Evolutionary conservation across 371 early-diverging fungal species (phyloP).

Genomic region (Mortierella polycephala): DNA sequence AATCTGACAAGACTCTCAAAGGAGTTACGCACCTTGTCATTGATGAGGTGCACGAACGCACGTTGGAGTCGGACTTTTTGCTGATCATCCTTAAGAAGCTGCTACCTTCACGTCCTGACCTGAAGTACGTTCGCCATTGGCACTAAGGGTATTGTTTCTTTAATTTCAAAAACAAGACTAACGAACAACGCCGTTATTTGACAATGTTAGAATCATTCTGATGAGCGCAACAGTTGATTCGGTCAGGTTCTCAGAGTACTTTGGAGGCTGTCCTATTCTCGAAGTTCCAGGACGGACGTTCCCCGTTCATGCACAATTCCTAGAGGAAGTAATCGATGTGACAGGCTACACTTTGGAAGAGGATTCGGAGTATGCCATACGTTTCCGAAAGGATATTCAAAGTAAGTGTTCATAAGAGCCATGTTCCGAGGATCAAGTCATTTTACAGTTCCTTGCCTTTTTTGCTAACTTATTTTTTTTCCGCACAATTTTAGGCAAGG

Average conservation of each 20-base stretch:
- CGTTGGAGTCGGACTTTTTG: slow-evolving; percentile 85
- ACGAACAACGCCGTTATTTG: not conserved
- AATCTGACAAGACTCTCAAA: slow-evolving; percentile 67
- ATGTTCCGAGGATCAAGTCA: not conserved
- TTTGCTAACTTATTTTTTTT: not conserved
- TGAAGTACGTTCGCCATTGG: slow-evolving; percentile 62
- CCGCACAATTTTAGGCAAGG: slow-evolving; percentile 44
- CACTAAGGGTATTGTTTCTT: not conserved
- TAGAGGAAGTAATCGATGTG: slow-evolving; percentile 79
- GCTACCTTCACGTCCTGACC: slow-evolving; percentile 61
- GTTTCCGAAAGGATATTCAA: slow-evolving; percentile 38
- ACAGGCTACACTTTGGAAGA: slow-evolving; percentile 69
- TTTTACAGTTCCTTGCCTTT: not conserved
- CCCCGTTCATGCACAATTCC: slow-evolving; percentile 77
- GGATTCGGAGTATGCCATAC: slow-evolving; percentile 67
- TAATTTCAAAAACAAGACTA: not conserved
- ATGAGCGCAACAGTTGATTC: slow-evolving; percentile 91
- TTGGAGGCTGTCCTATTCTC: slow-evolving; percentile 72
- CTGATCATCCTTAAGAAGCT: slow-evolving; percentile 71
- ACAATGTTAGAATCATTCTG: slow-evolving; percentile 62
- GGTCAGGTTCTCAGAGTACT: slow-evolving; percentile 73
- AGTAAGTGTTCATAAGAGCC: slow-evolving; percentile 22
- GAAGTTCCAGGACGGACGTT: slow-evolving; percentile 85
- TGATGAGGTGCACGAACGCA: slow-evolving; percentile 92
- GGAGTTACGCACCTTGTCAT: slow-evolving; percentile 79